These are phyloP conservation scores for Aegilops longissima DNA, from an alignment of 176 grass and related monocot genomes.

Conservation along the genomic window DNA sequence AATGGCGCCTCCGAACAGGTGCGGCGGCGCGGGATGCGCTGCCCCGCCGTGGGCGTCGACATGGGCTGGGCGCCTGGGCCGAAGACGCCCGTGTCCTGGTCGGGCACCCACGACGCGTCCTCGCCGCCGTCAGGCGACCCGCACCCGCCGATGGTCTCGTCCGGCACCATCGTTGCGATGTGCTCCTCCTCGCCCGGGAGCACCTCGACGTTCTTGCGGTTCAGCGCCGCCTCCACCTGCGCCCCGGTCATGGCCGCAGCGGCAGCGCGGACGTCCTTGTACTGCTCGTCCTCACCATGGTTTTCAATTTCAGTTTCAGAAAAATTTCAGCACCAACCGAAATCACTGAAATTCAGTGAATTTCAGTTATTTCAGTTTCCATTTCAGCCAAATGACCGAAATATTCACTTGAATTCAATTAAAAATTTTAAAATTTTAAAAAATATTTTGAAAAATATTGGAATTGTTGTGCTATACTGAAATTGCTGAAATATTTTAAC, in stretches of 20 bases:
- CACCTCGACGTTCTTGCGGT: conserved; percentile 44
- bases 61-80: neutral
- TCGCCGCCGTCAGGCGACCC: neutral
- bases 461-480: too few relatives aligned
- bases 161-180: conserved; percentile 4
- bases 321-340: too few relatives aligned
- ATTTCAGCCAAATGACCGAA: too few relatives aligned
- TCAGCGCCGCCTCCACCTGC: conserved; percentile 39
- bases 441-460: too few relatives aligned
- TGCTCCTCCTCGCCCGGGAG: conserved; percentile 18
- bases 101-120: conserved; percentile 37
- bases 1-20: neutral
- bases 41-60: neutral
- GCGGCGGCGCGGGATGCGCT: neutral
- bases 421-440: too few relatives aligned
- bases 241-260: neutral
- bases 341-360: too few relatives aligned
- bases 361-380: too few relatives aligned
- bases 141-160: neutral
- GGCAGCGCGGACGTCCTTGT: neutral
- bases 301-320: too few relatives aligned
- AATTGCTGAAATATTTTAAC: too few relatives aligned
- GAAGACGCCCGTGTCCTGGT: conserved; percentile 48
- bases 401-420: too few relatives aligned
- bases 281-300: neutral